phyloP scores from a whole-genome alignment of 495 filamentous ascomycete species.

The Pyrenula massariospora region DNA sequence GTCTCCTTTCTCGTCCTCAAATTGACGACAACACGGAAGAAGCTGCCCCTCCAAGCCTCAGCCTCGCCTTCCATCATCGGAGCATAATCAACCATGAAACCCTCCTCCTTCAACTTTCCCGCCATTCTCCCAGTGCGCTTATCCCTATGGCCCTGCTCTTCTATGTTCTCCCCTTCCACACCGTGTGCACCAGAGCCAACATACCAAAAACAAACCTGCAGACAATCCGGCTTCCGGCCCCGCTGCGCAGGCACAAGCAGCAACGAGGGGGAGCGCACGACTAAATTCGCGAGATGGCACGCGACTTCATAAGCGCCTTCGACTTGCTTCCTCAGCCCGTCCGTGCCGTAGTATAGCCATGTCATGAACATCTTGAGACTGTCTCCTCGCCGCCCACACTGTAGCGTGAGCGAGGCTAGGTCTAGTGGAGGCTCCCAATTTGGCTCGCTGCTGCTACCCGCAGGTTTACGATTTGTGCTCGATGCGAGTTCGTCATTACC shows the following conservation, averaged over 20 bases:
- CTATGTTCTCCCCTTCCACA: constrained; percentile 32
- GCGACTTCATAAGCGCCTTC: constrained; percentile 59
- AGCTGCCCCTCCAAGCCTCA: constrained; percentile 53
- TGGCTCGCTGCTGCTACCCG: not conserved
- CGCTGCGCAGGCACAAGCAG: constrained; percentile 53
- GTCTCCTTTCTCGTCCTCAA: constrained; percentile 58
- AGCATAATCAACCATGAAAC: constrained; percentile 93
- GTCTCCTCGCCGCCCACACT: constrained; percentile 82
- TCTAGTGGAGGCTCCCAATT: constrained; percentile 29
- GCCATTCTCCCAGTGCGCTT: constrained; percentile 54
- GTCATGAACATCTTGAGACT: constrained; percentile 73
- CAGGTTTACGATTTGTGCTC: not conserved
- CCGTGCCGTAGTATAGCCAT: constrained; percentile 78
- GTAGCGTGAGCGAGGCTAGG: constrained; percentile 84
- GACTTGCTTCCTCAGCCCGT: constrained; percentile 50
- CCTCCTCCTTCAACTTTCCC: constrained; percentile 24
- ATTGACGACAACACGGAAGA: constrained; percentile 86
- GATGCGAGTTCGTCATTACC: too few relatives aligned
- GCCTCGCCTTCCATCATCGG: constrained; percentile 42
- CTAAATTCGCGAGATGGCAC: constrained; percentile 45
- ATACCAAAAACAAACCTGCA: constrained; percentile 94
- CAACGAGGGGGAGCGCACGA: constrained; percentile 46
- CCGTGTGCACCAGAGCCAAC: constrained; percentile 26
- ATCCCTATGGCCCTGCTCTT: constrained; percentile 47
- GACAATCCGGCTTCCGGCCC: constrained; percentile 57